These are phyloP conservation scores for Kwoniella dejecticola DNA, from an alignment of 768 basidiomycete genomes.

Conservation along the genomic window DNA sequence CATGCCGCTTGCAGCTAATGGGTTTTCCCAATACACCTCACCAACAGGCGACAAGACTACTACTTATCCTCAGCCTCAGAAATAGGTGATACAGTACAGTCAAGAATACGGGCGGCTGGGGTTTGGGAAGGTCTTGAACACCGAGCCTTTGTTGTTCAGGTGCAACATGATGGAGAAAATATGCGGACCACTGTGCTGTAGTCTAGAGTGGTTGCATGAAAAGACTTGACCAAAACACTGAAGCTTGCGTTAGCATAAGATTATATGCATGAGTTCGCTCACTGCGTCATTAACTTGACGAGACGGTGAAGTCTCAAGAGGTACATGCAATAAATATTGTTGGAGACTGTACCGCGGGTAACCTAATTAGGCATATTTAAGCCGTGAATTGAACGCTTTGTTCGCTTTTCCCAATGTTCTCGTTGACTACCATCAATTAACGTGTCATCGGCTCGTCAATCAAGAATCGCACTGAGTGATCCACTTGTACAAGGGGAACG, in stretches of 20 bases:
- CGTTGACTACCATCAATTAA: background rate
- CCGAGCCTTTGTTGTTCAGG: no score
- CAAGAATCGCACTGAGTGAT: background rate
- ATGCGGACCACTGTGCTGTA: no score
- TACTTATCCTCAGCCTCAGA: background rate
- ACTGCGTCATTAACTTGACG: no score
- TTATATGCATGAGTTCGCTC: no score
- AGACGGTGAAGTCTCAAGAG: no score
- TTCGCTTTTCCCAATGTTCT: background rate
- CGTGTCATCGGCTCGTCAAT: background rate
- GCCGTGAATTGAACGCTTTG: background rate
- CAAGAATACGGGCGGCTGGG: background rate
- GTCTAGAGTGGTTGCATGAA: no score
- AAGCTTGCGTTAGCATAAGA: no score
- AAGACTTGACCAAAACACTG: no score
- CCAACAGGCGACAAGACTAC: background rate
- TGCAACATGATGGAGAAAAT: no score
- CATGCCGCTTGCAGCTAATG: background rate
- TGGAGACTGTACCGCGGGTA: background rate
- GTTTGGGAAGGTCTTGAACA: background rate
- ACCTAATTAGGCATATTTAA: background rate
- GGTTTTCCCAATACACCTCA: conserved; percentile 8
- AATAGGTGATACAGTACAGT: background rate
- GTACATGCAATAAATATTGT: background rate
- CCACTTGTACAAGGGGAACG: background rate